Evolutionary conservation across 345 rosid genomes (phyloP).

Genomic region (Raphanus raphanistrum): DNA sequence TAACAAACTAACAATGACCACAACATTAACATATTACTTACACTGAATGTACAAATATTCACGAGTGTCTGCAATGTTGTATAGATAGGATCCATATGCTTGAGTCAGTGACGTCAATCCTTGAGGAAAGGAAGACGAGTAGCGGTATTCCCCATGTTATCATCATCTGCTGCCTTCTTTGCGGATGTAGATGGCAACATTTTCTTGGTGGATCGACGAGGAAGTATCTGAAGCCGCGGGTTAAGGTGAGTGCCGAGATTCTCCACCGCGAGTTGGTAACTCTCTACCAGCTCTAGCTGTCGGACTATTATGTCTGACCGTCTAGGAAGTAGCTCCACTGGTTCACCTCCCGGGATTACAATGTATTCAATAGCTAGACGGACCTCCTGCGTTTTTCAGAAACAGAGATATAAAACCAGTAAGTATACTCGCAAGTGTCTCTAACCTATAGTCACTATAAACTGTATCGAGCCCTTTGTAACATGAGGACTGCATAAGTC

Average conservation of each 20-base stretch:
- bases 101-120: constrained; percentile 46
- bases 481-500: background rate
- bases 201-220: constrained; percentile 57
- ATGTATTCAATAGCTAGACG: constrained; percentile 90
- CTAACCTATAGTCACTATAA: background rate
- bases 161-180: constrained; percentile 33
- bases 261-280: constrained; percentile 84
- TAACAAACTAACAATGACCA: constrained; percentile 11
- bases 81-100: constrained; percentile 18
- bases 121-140: constrained; percentile 70
- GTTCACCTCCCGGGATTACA: constrained; percentile 93
- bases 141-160: constrained; percentile 48
- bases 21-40: constrained; percentile 23
- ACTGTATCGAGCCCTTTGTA: constrained; percentile 7
- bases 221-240: constrained; percentile 18
- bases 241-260: constrained; percentile 69
- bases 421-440: background rate
- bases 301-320: constrained; percentile 77
- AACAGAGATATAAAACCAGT: background rate
- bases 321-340: constrained; percentile 94
- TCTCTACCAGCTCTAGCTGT: constrained; percentile 83
- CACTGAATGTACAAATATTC: constrained; percentile 28
- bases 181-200: constrained; percentile 36
- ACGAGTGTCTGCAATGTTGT: constrained; percentile 12
- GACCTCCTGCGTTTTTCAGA: constrained; percentile 57